Evolutionary conservation across 805 yeast genomes (phyloP).

Genomic region (Maudiozyma barnettii): DNA sequence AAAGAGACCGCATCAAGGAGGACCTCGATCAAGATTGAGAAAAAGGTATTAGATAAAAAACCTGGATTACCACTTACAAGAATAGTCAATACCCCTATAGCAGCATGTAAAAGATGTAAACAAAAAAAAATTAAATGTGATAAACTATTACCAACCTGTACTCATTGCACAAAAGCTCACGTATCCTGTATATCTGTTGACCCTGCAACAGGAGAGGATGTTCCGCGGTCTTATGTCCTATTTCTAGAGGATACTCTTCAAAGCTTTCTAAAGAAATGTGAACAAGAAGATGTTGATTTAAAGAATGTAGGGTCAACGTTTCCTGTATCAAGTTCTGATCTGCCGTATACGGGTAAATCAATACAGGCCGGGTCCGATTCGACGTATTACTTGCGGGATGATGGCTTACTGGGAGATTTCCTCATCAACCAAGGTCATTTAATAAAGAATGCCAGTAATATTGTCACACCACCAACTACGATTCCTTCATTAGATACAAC

Average conservation of each 20-base stretch:
- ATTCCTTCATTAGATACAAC: neutral
- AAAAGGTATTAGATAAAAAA: neutral
- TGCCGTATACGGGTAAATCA: conserved; percentile 14
- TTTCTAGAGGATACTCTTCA: conserved; percentile 60
- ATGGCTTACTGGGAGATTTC: conserved; percentile 20
- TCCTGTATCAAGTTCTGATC: conserved; percentile 22
- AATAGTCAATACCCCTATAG: conserved; percentile 35
- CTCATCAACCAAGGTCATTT: conserved; percentile 17
- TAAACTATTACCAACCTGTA: conserved; percentile 48
- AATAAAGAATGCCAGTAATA: conserved; percentile 1
- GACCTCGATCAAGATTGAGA: neutral
- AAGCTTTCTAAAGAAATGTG: conserved; percentile 43
- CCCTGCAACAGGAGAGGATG: conserved; percentile 79
- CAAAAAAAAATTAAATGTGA: conserved; percentile 55
- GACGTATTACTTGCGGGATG: conserved; percentile 9
- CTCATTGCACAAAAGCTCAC: conserved; percentile 47
- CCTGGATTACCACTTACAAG: neutral
- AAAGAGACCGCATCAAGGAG: no score
- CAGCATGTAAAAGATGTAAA: conserved; percentile 81
- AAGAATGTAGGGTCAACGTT: conserved; percentile 16
- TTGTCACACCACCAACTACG: no score
- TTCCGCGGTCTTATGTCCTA: conserved; percentile 70
- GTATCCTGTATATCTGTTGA: conserved; percentile 76
- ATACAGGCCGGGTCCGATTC: neutral
- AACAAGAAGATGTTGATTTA: conserved; percentile 35